phyloP scores from a whole-genome alignment of 2,329 filamentous ascomycete genomes.

The Talaromyces atroroseus region DNA sequence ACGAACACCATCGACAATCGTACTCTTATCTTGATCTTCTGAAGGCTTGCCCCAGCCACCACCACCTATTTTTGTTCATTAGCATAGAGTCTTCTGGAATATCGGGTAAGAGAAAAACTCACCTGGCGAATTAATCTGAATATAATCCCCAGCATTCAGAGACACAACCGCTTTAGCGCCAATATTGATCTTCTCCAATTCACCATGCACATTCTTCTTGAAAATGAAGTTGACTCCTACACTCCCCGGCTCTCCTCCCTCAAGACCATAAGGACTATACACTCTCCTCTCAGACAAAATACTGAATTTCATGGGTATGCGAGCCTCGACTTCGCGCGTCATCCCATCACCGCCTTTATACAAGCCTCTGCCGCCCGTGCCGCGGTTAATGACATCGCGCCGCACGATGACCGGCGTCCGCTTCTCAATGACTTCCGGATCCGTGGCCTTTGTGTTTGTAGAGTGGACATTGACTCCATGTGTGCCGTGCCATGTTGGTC shows the following conservation, averaged over 20 bases:
- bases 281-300: constrained; percentile 70
- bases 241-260: constrained; percentile 56
- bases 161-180: constrained; percentile 10
- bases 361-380: constrained; percentile 58
- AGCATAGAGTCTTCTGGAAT: neutral
- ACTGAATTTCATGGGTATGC: constrained; percentile 66
- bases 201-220: constrained; percentile 10
- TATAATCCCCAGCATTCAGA: constrained; percentile 10
- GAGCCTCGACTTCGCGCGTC: constrained; percentile 70
- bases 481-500: constrained; percentile 64
- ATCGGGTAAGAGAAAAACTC: neutral
- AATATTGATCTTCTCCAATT: constrained; percentile 13
- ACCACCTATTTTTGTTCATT: constrained; percentile 5
- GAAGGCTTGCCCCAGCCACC: constrained; percentile 12
- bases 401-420: constrained; percentile 66
- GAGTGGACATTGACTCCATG: constrained; percentile 70
- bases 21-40: neutral
- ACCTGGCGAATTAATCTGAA: constrained; percentile 14
- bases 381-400: constrained; percentile 58
- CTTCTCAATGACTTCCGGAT: constrained; percentile 68
- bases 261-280: constrained; percentile 68
- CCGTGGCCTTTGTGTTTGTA: constrained; percentile 75
- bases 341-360: constrained; percentile 66
- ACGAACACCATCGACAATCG: neutral
- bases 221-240: constrained; percentile 13